Percentiles rank a stretch among this genome's conserved stretches.
These are phyloP conservation scores for Aureobasidium sp. DNA, from an alignment of 2,329 filamentous ascomycete species.

Conservation along the genomic window DNA sequence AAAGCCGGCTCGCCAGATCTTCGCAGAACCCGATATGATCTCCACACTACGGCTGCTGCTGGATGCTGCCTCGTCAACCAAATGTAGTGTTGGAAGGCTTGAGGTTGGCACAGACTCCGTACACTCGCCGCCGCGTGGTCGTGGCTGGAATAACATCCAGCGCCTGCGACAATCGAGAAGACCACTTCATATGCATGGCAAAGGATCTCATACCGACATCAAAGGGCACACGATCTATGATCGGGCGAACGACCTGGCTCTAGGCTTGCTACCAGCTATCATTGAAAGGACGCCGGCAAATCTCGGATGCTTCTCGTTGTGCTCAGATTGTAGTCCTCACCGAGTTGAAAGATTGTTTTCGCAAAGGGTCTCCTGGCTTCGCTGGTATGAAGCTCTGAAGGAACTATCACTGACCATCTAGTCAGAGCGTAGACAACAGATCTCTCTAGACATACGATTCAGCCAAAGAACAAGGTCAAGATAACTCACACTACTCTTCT, in stretches of 20 bases:
- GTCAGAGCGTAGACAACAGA: too few relatives aligned
- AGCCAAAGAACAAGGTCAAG: too few relatives aligned
- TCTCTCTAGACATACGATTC: too few relatives aligned
- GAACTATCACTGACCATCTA: background rate
- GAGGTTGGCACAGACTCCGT: too few relatives aligned
- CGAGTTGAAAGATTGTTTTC: too few relatives aligned
- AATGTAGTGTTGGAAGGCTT: background rate
- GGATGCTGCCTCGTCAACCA: background rate
- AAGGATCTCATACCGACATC: background rate
- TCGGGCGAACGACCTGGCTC: too few relatives aligned
- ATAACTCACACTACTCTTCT: too few relatives aligned
- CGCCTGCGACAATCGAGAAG: too few relatives aligned
- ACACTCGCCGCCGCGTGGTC: too few relatives aligned
- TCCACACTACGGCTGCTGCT: background rate
- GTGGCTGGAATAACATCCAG: too few relatives aligned
- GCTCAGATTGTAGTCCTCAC: background rate
- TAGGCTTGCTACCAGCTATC: background rate
- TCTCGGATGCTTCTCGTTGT: background rate
- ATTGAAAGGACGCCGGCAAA: background rate
- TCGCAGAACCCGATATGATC: background rate
- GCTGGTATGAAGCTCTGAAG: background rate
- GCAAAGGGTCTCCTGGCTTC: too few relatives aligned
- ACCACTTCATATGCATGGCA: too few relatives aligned
- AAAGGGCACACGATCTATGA: accelerated
- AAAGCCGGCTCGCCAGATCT: background rate